A percentile compares a stretch with the other conserved stretches of the same genome.
Conservation (phyloP, 805 yeast genomes). For the Candida arabinofermentans region DNA sequence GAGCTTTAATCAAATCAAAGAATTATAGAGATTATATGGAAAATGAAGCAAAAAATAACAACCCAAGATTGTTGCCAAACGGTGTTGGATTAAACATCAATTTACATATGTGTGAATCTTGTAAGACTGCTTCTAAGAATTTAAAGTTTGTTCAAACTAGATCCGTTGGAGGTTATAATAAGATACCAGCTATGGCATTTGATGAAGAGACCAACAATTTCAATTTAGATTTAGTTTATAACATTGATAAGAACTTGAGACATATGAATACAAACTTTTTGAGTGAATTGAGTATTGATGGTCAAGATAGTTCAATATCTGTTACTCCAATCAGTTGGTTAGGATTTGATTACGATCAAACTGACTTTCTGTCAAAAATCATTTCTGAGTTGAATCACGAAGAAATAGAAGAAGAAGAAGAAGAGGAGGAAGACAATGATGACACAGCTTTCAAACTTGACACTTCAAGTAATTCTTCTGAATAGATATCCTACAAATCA, state of each 20-base stretch:
- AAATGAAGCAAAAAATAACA: constrained; percentile 10
- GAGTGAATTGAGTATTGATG: constrained; percentile 18
- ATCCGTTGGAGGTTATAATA: constrained; percentile 36
- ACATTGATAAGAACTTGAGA: constrained; percentile 14
- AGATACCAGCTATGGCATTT: constrained; percentile 14
- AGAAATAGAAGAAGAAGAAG: neutral
- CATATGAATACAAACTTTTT: constrained; percentile 6
- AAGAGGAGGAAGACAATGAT: neutral
- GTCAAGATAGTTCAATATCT: constrained; percentile 16
- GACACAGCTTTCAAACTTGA: neutral
- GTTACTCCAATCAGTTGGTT: constrained; percentile 21
- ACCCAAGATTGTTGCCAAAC: constrained; percentile 38
- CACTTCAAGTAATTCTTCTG: neutral
- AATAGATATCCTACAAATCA: neutral
- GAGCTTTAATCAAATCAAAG: constrained; percentile 6
- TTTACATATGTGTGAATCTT: constrained; percentile 29
- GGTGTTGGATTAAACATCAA: constrained; percentile 48
- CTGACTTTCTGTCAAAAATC: constrained; percentile 9
- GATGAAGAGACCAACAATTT: constrained; percentile 7
- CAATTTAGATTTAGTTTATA: constrained; percentile 11
- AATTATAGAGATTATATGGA: constrained; percentile 5
- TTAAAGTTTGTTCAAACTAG: constrained; percentile 40
- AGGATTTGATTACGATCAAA: constrained; percentile 15
- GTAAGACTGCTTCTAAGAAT: constrained; percentile 33
- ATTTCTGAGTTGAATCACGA: constrained; percentile 10